Evolutionary conservation across 2,329 filamentous ascomycete species (phyloP), one percentile per base, ranked within the genome.

Genomic region (Dactylellina drechsleri): DNA sequence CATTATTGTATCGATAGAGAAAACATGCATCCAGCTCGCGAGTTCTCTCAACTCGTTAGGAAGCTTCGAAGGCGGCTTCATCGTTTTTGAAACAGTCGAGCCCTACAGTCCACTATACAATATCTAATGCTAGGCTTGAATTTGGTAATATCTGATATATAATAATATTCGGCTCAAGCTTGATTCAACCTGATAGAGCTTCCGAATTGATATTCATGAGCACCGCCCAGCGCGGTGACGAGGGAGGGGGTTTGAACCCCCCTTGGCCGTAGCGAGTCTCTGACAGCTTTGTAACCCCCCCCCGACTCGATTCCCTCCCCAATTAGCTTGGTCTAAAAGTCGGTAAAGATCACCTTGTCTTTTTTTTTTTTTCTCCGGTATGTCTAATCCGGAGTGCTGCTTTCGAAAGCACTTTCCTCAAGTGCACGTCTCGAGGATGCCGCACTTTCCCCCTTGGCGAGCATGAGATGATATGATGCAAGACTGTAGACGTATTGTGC

Each of bases 391-490:
- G 23, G 23, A 4, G 23, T 23, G 23, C 23, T 8, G 54, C 20
- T 5, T n/a, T 23, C 15, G 20, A 13, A 12, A 20, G 47, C 47
- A 18, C 47, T 57, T 10, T 31, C 18, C 36, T 10, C 8, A n/a
- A n/a, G 18, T 18, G 28, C 20, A 26, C 57, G 47, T 43, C 59
- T 62, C 59, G 20, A 54, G 15, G 45, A 26, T 53, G 52, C 59
- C 60, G 36, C 53, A 64, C 58, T 54, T 40, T 45, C 59, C 43
- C 28, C 45, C 59, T 62, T 53, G 43, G 57, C 57, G 40, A 60
- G 23, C 4, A 31, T 66, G 68, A 73, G 60, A 47, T 62, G 61
- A 61, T 73, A 61, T 73, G 68, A 73, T 66, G 61, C 68, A 49
- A 66, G 68, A 73, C 61, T n/a, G 20, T 18, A 41, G 28, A 18